Conservation (phyloP, 345 rosid species). For the Syzygium aqueum region DNA sequence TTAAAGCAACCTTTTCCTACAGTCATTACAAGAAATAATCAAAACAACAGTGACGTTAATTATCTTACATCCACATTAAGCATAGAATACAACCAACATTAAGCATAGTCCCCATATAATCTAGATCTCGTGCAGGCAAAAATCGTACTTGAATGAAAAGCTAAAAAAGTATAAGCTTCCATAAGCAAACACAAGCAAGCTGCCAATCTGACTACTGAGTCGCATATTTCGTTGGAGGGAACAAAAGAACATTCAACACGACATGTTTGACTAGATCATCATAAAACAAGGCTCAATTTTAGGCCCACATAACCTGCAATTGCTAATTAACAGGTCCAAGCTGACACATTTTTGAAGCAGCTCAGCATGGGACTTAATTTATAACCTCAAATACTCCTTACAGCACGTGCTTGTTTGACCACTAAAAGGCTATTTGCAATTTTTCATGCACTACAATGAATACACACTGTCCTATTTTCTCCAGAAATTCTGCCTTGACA, state of each 20-base stretch:
- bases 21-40: not conserved
- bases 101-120: not conserved
- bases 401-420: not conserved
- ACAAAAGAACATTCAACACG: not conserved
- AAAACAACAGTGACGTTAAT: not conserved
- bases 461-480: not conserved
- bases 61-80: not conserved
- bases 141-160: not conserved
- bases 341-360: not conserved
- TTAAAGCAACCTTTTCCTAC: slow-evolving; percentile 76
- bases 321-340: not conserved
- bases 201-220: not conserved
- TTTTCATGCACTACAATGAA: not conserved
- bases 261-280: not conserved
- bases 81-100: not conserved
- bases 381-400: not conserved
- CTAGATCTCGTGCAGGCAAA: not conserved
- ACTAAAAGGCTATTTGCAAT: not conserved
- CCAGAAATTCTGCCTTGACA: not conserved
- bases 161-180: not conserved
- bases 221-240: not conserved
- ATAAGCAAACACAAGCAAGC: not conserved
- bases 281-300: not conserved
- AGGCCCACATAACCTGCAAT: not conserved
- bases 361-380: not conserved